Evolutionary conservation across 2,329 filamentous ascomycete species (phyloP).

Genomic region (Ceratocystis colombiana): DNA sequence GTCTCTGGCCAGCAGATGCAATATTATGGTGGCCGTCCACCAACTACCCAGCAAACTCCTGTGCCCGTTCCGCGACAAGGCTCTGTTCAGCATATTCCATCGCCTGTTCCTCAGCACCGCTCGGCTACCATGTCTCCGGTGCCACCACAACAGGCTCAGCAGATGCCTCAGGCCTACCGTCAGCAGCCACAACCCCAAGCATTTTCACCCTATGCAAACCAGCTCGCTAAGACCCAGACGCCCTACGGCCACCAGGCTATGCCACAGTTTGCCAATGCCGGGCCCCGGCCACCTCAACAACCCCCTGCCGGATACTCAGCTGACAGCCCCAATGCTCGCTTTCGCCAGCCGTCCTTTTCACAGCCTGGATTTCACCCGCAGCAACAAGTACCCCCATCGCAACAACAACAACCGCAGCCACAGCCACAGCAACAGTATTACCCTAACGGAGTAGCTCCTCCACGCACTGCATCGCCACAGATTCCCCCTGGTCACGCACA

Average conservation of each 20-base stretch:
- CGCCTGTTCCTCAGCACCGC: constrained; percentile 23
- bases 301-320: constrained; percentile 32
- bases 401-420: constrained; percentile 17
- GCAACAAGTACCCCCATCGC: constrained; percentile 27
- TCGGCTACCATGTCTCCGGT: constrained; percentile 32
- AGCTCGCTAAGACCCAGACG: constrained; percentile 43
- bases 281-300: constrained; percentile 14
- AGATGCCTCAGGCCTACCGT: constrained; percentile 33
- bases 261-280: constrained; percentile 36
- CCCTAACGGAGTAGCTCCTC: constrained; percentile 39
- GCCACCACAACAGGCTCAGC: constrained; percentile 27
- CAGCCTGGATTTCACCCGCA: constrained; percentile 34
- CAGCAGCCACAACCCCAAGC: constrained; percentile 20
- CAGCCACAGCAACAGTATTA: constrained; percentile 30
- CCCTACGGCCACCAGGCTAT: constrained; percentile 45
- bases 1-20: constrained; percentile 19
- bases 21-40: constrained; percentile 22
- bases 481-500: constrained; percentile 32
- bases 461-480: constrained; percentile 40
- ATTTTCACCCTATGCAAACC: constrained; percentile 44
- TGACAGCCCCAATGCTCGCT: constrained; percentile 38
- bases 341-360: constrained; percentile 30
- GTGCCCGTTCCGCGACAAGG: constrained; percentile 24
- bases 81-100: constrained; percentile 23
- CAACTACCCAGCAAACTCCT: constrained; percentile 22